These are phyloP conservation scores for Pythium brassicae DNA, from an alignment of 352 stramenopile species.

Conservation along the genomic window DNA sequence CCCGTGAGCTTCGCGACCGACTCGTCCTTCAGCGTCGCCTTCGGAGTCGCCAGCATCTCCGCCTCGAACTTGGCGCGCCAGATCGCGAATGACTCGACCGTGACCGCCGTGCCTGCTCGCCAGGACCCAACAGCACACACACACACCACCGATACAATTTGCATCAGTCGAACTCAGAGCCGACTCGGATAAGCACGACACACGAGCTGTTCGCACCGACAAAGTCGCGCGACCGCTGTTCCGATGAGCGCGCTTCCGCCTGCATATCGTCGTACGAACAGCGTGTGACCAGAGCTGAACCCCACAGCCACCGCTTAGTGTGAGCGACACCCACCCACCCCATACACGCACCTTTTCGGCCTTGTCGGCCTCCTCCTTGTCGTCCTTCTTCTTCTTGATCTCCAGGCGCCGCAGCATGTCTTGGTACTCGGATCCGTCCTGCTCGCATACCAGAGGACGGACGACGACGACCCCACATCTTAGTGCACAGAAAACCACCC, in stretches of 20 bases:
- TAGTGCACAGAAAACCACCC: too few species aligned
- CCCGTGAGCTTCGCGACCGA: slow-evolving; percentile 72
- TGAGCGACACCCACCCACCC: too few species aligned
- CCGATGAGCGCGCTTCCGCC: slow-evolving; percentile 4
- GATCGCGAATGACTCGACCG: slow-evolving; percentile 62
- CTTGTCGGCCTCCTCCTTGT: slow-evolving; percentile 51
- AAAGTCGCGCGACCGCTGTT: slow-evolving; percentile 14
- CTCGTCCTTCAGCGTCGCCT: slow-evolving; percentile 61
- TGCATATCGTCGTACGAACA: neutral
- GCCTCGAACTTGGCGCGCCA: slow-evolving; percentile 72
- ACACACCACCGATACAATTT: too few species aligned
- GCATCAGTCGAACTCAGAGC: neutral
- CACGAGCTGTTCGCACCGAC: slow-evolving; percentile 6
- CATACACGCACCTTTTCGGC: slow-evolving; percentile 25
- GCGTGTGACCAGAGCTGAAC: neutral
- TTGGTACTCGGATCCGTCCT: slow-evolving; percentile 87
- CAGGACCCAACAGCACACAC: neutral
- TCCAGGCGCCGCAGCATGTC: slow-evolving; percentile 86
- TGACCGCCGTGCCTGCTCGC: slow-evolving; percentile 64
- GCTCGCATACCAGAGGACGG: too few species aligned
- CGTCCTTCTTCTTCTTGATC: slow-evolving; percentile 76
- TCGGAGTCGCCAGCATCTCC: slow-evolving; percentile 49
- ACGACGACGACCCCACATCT: too few species aligned
- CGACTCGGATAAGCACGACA: neutral
- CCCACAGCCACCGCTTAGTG: neutral